A percentile compares a stretch with the other conserved stretches of the same genome.
phyloP scores from a whole-genome alignment of 495 filamentous ascomycete species.

The Pseudomonodictys pantanalensis region DNA sequence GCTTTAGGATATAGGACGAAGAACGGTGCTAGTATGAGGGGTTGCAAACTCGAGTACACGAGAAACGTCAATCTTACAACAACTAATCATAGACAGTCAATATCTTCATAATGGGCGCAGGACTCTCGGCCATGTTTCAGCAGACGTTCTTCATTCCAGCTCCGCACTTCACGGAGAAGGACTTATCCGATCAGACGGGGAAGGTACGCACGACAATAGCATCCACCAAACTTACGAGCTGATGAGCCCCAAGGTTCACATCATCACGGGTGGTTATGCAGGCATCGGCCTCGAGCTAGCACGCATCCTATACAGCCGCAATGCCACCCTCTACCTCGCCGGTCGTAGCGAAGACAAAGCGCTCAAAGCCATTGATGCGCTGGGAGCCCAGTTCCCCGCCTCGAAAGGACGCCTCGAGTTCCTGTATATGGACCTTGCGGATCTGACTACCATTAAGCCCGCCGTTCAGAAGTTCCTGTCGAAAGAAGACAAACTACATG shows the following conservation, averaged over 20 bases:
- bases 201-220: conserved; percentile 1
- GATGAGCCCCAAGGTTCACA: conserved; percentile 15
- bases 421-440: conserved; percentile 47
- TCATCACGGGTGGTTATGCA: conserved; percentile 34
- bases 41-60: too few species aligned
- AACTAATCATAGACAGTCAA: too few species aligned
- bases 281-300: conserved; percentile 44
- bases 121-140: too few species aligned
- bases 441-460: conserved; percentile 47
- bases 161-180: conserved; percentile 18
- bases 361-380: conserved; percentile 40
- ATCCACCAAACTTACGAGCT: background rate
- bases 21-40: too few species aligned
- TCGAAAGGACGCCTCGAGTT: conserved; percentile 42
- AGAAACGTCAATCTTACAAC: too few species aligned
- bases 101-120: too few species aligned
- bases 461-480: conserved; percentile 44
- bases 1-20: too few species aligned
- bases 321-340: conserved; percentile 45
- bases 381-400: conserved; percentile 25
- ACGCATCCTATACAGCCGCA: conserved; percentile 44
- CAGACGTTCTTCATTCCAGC: conserved; percentile 15
- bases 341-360: conserved; percentile 40
- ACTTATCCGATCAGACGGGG: conserved; percentile 11
- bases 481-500: conserved; percentile 47